phyloP scores from a whole-genome alignment of 345 rosid species.

The Camelina hispida region DNA sequence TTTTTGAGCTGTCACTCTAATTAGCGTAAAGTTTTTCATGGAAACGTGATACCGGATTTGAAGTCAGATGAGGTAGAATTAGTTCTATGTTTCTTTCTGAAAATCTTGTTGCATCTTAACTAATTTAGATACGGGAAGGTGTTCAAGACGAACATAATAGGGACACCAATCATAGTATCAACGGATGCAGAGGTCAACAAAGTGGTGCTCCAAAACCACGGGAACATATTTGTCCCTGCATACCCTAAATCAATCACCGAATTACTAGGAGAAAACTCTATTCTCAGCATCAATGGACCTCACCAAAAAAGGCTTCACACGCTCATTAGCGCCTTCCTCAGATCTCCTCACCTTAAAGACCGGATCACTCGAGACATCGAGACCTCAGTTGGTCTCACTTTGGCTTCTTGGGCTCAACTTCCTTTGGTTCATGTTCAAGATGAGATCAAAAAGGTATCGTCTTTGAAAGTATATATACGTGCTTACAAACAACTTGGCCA shows the following conservation, averaged over 20 bases:
- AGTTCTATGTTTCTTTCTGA: background rate
- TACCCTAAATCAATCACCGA: conserved; percentile 83
- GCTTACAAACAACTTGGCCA: background rate
- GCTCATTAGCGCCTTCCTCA: conserved; percentile 71
- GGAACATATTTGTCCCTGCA: conserved; percentile 77
- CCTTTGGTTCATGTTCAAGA: conserved; percentile 62
- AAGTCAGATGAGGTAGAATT: background rate
- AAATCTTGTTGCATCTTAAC: conserved; percentile 10
- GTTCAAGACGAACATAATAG: conserved; percentile 87
- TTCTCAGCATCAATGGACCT: conserved; percentile 77
- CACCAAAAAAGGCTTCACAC: conserved; percentile 78
- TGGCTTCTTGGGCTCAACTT: conserved; percentile 69
- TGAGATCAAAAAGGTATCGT: conserved; percentile 69
- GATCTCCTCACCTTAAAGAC: conserved; percentile 80
- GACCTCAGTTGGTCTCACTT: conserved; percentile 51
- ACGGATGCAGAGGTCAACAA: conserved; percentile 95
- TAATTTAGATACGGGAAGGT: conserved; percentile 72
- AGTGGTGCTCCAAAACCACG: conserved; percentile 83
- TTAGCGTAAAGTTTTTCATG: background rate
- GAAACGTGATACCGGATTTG: background rate
- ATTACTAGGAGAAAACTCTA: conserved; percentile 75
- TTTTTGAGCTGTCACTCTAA: too few species aligned
- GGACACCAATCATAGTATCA: conserved; percentile 89
- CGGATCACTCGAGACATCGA: conserved; percentile 67
- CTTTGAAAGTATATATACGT: background rate